Conservation (phyloP, 2,329 filamentous ascomycete genomes). For the Coniochaeta hoffmannii region DNA sequence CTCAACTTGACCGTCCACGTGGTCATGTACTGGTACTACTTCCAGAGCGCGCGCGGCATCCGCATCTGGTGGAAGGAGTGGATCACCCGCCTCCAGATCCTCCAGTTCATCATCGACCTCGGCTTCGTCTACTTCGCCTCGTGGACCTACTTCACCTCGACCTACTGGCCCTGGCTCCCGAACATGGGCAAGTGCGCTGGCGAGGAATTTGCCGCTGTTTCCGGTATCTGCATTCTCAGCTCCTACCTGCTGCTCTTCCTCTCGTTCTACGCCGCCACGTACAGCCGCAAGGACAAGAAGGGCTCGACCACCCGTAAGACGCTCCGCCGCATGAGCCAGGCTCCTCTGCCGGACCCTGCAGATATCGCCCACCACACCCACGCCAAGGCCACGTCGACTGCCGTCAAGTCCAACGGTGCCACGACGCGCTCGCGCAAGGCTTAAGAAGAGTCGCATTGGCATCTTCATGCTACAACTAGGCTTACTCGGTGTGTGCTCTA, state of each 20-base stretch:
- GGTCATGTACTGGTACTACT: slow-evolving; percentile 99
- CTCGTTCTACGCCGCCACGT: slow-evolving; percentile 96
- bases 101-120: slow-evolving; percentile 94
- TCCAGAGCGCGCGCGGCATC: slow-evolving; percentile 93
- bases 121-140: slow-evolving; percentile 98
- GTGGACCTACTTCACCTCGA: slow-evolving; percentile 95
- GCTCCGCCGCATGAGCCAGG: slow-evolving; percentile 57
- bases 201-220: slow-evolving; percentile 92
- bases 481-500: not conserved
- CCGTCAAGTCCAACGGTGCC: slow-evolving; percentile 50
- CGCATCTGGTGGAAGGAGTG: slow-evolving; percentile 99
- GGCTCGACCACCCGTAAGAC: slow-evolving; percentile 73
- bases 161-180: slow-evolving; percentile 80
- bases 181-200: slow-evolving; percentile 82
- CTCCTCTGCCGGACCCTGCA: slow-evolving; percentile 73
- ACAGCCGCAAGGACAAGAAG: slow-evolving; percentile 74
- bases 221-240: slow-evolving; percentile 84
- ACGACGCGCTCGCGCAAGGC: slow-evolving; percentile 62
- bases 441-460: slow-evolving; percentile 31
- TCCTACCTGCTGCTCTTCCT: slow-evolving; percentile 98
- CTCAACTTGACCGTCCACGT: slow-evolving; percentile 93
- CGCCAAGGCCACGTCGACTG: slow-evolving; percentile 45
- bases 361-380: slow-evolving; percentile 56
- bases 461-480: not conserved
- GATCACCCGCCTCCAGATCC: slow-evolving; percentile 95